Percentiles rank a stretch among this genome's conserved stretches.
Conservation (phyloP, 2,329 filamentous ascomycete genomes). For the Phialophora expanda region DNA sequence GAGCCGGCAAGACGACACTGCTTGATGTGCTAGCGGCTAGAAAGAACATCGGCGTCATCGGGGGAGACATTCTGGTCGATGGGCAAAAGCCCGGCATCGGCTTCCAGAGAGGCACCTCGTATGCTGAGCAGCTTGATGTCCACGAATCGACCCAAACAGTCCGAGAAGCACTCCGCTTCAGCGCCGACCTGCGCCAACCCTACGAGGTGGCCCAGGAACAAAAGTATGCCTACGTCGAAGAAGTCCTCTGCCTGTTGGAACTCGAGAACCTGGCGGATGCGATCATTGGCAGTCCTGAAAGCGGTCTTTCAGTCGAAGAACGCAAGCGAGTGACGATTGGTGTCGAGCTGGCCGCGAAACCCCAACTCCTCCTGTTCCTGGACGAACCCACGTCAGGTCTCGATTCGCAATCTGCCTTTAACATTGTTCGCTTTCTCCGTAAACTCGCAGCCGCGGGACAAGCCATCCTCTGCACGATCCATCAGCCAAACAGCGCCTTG, state of each 20-base stretch:
- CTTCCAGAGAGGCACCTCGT: constrained; percentile 68
- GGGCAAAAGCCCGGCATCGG: constrained; percentile 62
- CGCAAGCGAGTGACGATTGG: constrained; percentile 62
- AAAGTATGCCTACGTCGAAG: constrained; percentile 70
- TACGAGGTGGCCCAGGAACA: constrained; percentile 62
- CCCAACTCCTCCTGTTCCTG: constrained; percentile 64
- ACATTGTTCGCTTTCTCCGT: constrained; percentile 66
- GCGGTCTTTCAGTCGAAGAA: constrained; percentile 63
- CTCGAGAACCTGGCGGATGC: constrained; percentile 70
- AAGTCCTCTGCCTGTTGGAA: constrained; percentile 67
- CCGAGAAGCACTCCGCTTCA: constrained; percentile 70
- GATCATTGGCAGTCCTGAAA: constrained; percentile 66
- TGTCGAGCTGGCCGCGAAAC: constrained; percentile 67
- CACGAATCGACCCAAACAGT: constrained; percentile 68
- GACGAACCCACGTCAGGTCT: constrained; percentile 70
- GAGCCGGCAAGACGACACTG: constrained; percentile 85
- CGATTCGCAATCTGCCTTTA: constrained; percentile 71
- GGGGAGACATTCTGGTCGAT: constrained; percentile 67
- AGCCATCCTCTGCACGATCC: constrained; percentile 88
- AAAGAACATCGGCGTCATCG: constrained; percentile 69
- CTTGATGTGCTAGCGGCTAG: constrained; percentile 74
- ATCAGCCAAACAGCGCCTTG: constrained; percentile 83
- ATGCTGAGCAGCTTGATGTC: constrained; percentile 69
- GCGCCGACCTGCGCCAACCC: constrained; percentile 67
- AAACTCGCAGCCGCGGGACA: constrained; percentile 74